These are phyloP conservation scores for Fraxinus greggii DNA, from an alignment of 305 asterid species.

Conservation along the genomic window DNA sequence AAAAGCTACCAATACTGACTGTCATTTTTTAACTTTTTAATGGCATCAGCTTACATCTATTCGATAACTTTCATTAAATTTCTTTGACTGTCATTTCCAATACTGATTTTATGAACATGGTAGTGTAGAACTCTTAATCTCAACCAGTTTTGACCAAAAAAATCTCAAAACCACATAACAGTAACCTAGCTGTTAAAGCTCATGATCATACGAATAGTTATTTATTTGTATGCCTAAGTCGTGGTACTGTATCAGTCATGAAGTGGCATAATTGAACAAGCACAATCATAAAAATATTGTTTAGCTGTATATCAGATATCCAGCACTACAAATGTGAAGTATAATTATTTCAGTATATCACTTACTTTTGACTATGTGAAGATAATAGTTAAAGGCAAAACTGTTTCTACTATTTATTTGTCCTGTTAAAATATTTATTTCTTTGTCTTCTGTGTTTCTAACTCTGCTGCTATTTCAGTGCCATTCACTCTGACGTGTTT, in stretches of 20 bases:
- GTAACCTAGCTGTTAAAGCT: not conserved
- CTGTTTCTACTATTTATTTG: conserved; percentile 5
- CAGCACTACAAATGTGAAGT: not conserved
- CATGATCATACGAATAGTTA: not conserved
- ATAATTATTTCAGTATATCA: not conserved
- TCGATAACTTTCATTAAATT: not conserved
- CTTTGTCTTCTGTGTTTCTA: conserved; percentile 14
- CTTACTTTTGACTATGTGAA: not conserved
- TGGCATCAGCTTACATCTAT: not conserved
- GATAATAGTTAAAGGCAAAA: not conserved
- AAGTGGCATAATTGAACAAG: conserved; percentile 9
- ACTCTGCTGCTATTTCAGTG: conserved; percentile 40
- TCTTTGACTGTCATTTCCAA: not conserved
- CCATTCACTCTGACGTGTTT: conserved; percentile 42
- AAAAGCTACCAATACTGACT: not conserved
- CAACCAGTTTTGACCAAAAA: not conserved
- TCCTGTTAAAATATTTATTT: not conserved
- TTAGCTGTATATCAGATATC: not conserved
- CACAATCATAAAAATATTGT: not conserved
- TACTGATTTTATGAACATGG: not conserved
- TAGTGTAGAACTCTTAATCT: not conserved
- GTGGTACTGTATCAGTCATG: not conserved
- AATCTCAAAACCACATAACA: not conserved
- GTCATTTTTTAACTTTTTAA: too few species aligned
- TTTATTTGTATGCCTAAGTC: not conserved